Evolutionary conservation across 495 filamentous ascomycete species (phyloP), one percentile per base, ranked within the genome.

Genomic region (Penicillium diatomitis): DNA sequence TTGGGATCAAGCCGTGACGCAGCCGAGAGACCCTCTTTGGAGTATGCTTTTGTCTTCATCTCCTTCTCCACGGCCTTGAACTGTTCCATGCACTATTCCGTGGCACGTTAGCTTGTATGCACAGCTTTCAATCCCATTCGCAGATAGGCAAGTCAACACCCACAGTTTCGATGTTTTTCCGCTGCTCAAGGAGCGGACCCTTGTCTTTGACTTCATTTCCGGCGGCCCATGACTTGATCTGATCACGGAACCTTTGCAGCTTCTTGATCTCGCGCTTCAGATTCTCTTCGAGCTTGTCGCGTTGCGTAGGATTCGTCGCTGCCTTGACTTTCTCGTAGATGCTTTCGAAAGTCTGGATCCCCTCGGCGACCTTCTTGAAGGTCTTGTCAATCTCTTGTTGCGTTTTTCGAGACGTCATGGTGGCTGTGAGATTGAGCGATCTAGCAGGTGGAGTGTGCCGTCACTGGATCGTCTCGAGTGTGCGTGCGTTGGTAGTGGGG

Each of bases 11-110:
- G 76, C 65, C 95, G 90, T 41, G 89, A 85, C 2, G 88, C 88
- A 41, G 89, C 85, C 38, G 85, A 88, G 40, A 98, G 70, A 34
- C 92, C 92, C 69, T 96, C 94, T 76, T 98, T 97, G 36, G 94
- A 97, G 67, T 95, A 98, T 49, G 92, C 91, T 69, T 98, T 98
- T 41, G 92, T 98, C 73, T 98, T 98, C 91, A 98, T 97, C 66
- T 96, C 92, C 74, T 98, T 98, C 71, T 98, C 92, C n/a, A 98
- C 92, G 28, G 89, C 90, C 75, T 98, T 98, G 80, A 98, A 98
- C 58, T 87, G 87, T 70, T 98, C 92, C 92, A 98, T 98, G 83
- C 95, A 88, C 94, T 96, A 70, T 58, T 33, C 30, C 46, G 36
- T 20, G 33, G 27, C 8, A 32, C 32, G 48, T 68, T 63, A 65